phyloP scores from a whole-genome alignment of 2,329 filamentous ascomycete species.

The Pseudogymnoascus sp. region DNA sequence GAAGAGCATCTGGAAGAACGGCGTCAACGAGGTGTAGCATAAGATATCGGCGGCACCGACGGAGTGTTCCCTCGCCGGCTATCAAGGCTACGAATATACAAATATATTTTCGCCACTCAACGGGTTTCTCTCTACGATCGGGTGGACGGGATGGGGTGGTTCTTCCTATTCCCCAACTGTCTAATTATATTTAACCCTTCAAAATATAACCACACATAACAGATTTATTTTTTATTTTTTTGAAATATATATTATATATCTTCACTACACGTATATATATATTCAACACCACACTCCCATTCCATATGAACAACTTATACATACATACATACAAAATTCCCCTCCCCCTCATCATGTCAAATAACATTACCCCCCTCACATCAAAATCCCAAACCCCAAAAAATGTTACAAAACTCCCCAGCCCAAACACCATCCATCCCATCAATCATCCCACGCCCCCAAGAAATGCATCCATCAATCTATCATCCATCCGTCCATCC shows the following conservation, averaged over 20 bases:
- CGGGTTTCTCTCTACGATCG: too few relatives aligned
- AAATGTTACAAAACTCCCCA: background rate
- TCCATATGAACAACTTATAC: background rate
- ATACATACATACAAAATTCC: background rate
- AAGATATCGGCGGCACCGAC: too few relatives aligned
- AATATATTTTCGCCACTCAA: too few relatives aligned
- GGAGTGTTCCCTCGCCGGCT: too few relatives aligned
- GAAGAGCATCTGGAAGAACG: too few relatives aligned
- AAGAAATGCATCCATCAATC: background rate
- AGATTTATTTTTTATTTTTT: too few relatives aligned
- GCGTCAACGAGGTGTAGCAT: too few relatives aligned
- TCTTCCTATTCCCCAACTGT: too few relatives aligned
- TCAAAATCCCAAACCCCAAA: background rate
- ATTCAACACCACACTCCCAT: background rate
- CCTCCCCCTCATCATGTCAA: background rate
- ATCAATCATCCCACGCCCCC: background rate
- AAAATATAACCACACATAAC: background rate
- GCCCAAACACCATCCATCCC: background rate
- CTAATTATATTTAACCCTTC: too few relatives aligned
- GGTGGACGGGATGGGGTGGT: too few relatives aligned
- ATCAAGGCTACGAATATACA: too few relatives aligned
- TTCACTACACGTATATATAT: background rate
- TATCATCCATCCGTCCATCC: background rate
- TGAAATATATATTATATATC: too few relatives aligned
- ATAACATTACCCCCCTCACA: background rate